A percentile compares a stretch with the other conserved stretches of the same genome.
Conservation (phyloP, 78 protist genomes). For the Dictyostelium intermedium region DNA sequence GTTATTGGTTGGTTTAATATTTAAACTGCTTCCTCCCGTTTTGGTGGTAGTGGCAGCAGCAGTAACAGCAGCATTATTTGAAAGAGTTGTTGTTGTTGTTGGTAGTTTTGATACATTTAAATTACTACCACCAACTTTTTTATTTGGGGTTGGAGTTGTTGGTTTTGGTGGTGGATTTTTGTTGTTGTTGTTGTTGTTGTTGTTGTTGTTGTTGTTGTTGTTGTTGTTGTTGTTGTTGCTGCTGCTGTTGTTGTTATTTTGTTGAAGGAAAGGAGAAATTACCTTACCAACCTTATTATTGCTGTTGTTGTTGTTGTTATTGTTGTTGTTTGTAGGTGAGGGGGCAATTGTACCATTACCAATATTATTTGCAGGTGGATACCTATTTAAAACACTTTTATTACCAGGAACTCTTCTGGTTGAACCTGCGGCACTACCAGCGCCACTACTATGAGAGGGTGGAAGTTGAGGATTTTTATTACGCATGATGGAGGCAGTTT, state of each 20-base stretch:
- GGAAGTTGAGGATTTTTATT: constrained; percentile 13
- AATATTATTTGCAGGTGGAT: constrained; percentile 15
- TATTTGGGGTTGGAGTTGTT: neutral
- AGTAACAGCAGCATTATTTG: neutral
- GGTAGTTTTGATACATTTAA: neutral
- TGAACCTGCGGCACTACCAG: constrained; percentile 8
- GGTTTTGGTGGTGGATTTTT: neutral
- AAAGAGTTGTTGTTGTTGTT: neutral
- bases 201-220: neutral
- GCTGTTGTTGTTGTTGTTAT: neutral
- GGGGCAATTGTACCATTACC: neutral
- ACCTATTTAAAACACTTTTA: constrained; percentile 21
- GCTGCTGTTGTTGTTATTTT: neutral
- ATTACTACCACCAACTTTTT: neutral
- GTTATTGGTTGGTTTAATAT: constrained; percentile 9
- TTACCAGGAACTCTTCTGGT: neutral
- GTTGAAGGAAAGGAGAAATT: neutral
- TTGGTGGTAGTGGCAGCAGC: neutral
- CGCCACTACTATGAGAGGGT: neutral
- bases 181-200: neutral
- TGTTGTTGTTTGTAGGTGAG: neutral
- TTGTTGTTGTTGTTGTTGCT: no score
- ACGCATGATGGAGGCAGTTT: constrained; percentile 66
- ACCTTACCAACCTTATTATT: constrained; percentile 3
- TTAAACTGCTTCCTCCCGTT: neutral